Conservation (phyloP, 768 basidiomycete species). For the Rhizopogon salebrosus region DNA sequence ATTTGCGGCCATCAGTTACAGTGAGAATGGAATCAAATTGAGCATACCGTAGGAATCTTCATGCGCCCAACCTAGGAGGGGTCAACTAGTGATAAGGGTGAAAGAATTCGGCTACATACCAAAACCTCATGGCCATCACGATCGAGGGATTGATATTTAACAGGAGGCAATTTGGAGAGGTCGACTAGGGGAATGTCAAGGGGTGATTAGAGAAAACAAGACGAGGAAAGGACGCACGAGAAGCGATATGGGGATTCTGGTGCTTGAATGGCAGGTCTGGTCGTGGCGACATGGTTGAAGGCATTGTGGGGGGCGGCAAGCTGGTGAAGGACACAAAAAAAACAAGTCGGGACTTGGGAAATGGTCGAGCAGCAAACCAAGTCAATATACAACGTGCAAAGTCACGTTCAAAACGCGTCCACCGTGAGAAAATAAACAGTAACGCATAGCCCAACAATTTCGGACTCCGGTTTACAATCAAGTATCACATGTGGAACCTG, state of each 20-base stretch:
- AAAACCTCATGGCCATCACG: constrained; percentile 86
- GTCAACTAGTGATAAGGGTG: constrained; percentile 13
- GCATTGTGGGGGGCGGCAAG: background rate
- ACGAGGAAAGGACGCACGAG: constrained; percentile 29
- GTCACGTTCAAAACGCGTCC: constrained; percentile 31
- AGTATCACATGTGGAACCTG: too few relatives aligned
- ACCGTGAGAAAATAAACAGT: constrained; percentile 26
- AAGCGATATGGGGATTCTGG: constrained; percentile 46
- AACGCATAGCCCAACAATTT: constrained; percentile 13
- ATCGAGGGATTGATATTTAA: constrained; percentile 90
- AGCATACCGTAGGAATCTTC: constrained; percentile 82
- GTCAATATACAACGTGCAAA: constrained; percentile 13
- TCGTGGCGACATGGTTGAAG: constrained; percentile 32
- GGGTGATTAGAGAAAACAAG: background rate
- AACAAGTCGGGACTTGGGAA: constrained; percentile 3
- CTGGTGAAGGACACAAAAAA: background rate
- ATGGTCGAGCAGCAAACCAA: background rate
- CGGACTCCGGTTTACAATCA: too few relatives aligned
- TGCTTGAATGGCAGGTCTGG: constrained; percentile 48
- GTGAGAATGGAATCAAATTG: constrained; percentile 1
- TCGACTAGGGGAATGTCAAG: constrained; percentile 26
- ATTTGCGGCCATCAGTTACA: constrained; percentile 8
- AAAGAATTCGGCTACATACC: constrained; percentile 32
- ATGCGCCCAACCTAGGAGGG: constrained; percentile 68
- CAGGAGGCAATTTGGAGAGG: constrained; percentile 50